Evolutionary conservation across 345 rosid species (phyloP).

Genomic region (Populus ilicifolia): DNA sequence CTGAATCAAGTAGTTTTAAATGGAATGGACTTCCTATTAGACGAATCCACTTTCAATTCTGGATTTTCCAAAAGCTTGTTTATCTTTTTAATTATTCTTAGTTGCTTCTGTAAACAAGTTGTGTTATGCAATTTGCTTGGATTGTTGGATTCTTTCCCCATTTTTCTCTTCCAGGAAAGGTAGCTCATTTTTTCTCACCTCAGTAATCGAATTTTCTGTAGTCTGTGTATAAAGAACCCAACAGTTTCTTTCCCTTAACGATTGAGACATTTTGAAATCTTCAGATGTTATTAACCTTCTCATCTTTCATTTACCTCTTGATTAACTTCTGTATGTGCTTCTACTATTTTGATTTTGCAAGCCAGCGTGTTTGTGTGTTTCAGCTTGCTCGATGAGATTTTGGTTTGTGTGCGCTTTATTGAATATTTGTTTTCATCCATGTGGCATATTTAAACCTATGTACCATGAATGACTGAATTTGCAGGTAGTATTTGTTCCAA

Average conservation of each 20-base stretch:
- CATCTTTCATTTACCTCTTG: neutral
- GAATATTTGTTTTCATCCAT: neutral
- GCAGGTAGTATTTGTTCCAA: constrained; percentile 95
- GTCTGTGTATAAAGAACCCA: neutral
- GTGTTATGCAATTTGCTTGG: no score
- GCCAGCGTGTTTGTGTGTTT: neutral
- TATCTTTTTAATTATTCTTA: no score
- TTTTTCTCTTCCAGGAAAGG: neutral
- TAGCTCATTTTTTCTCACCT: neutral
- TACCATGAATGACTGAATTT: constrained; percentile 11
- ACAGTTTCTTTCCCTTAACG: neutral
- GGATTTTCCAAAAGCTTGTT: no score
- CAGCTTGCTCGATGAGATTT: neutral
- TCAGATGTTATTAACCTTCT: neutral
- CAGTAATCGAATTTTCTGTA: neutral
- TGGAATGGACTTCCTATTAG: no score
- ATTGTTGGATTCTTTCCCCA: neutral
- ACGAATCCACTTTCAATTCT: no score
- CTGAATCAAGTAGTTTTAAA: no score
- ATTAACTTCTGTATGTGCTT: neutral
- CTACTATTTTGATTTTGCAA: neutral
- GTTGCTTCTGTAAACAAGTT: no score
- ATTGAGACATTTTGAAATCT: neutral
- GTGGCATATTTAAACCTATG: neutral
- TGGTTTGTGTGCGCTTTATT: neutral